A percentile compares a stretch with the other conserved stretches of the same genome.
Conservation (phyloP, 306 rosid species). For the Lagenaria siceraria region DNA sequence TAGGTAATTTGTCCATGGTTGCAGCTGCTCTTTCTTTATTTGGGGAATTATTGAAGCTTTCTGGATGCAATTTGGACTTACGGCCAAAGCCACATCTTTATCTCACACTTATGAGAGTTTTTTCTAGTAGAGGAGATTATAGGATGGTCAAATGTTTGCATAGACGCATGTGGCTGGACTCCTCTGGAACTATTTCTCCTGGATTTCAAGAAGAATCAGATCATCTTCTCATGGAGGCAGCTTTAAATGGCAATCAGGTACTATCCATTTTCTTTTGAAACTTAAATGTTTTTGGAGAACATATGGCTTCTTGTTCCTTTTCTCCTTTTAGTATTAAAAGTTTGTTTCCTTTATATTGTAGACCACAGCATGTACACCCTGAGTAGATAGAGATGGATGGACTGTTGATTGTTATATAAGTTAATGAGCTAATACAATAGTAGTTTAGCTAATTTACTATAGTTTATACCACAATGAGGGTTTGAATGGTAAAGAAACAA, state of each 20-base stretch:
- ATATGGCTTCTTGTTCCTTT: background rate
- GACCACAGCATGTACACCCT: background rate
- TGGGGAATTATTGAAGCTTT: constrained; percentile 65
- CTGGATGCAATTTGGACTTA: constrained; percentile 42
- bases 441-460: background rate
- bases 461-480: background rate
- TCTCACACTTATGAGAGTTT: constrained; percentile 74
- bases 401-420: background rate
- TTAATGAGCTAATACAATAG: background rate
- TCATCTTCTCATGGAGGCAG: constrained; percentile 88
- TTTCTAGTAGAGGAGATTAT: constrained; percentile 60
- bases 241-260: constrained; percentile 63
- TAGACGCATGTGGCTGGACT: constrained; percentile 55
- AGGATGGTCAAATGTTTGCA: constrained; percentile 36
- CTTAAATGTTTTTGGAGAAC: background rate
- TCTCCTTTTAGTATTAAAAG: background rate
- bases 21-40: constrained; percentile 66
- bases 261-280: background rate
- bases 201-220: constrained; percentile 58
- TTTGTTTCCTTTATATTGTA: background rate
- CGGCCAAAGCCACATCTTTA: constrained; percentile 88
- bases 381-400: background rate
- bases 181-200: constrained; percentile 51
- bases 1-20: background rate
- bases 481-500: background rate